Evolutionary conservation across 768 basidiomycete genomes (phyloP).

Genomic region (Tubosaeta sp.): DNA sequence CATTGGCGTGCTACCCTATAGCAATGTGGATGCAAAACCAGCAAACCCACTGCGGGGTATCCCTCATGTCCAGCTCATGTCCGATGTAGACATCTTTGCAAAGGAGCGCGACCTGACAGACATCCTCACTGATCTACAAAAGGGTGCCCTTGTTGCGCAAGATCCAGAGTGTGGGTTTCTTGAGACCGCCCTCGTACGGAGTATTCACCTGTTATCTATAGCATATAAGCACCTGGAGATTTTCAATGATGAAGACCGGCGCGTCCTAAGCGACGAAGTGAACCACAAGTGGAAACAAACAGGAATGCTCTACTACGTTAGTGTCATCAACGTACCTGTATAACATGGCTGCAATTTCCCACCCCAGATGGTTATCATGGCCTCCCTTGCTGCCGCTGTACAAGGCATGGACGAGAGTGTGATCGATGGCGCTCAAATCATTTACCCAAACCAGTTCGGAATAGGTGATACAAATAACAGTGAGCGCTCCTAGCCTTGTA

Average conservation of each 20-base stretch:
- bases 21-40: slow-evolving; percentile 41
- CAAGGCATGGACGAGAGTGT: slow-evolving; percentile 52
- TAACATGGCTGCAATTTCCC: slow-evolving; percentile 27
- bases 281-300: slow-evolving; percentile 51
- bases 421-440: slow-evolving; percentile 41
- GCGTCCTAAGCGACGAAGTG: slow-evolving; percentile 39
- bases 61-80: slow-evolving; percentile 53
- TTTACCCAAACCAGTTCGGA: slow-evolving; percentile 52
- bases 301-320: slow-evolving; percentile 38
- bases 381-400: slow-evolving; percentile 76
- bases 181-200: slow-evolving; percentile 29
- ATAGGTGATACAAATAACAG: slow-evolving; percentile 32
- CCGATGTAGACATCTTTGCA: slow-evolving; percentile 59
- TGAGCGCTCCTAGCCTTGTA: slow-evolving; percentile 12
- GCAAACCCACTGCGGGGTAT: slow-evolving; percentile 59
- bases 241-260: slow-evolving; percentile 43
- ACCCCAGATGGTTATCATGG: slow-evolving; percentile 47
- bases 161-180: slow-evolving; percentile 45
- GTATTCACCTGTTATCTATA: slow-evolving; percentile 16
- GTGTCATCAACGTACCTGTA: background rate
- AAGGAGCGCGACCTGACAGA: slow-evolving; percentile 38
- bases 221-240: slow-evolving; percentile 38
- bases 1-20: slow-evolving; percentile 2
- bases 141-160: slow-evolving; percentile 74
- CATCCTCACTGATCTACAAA: slow-evolving; percentile 46